Conservation (phyloP, 176 grass and related monocot species). For the Saccharum spontaneum region DNA sequence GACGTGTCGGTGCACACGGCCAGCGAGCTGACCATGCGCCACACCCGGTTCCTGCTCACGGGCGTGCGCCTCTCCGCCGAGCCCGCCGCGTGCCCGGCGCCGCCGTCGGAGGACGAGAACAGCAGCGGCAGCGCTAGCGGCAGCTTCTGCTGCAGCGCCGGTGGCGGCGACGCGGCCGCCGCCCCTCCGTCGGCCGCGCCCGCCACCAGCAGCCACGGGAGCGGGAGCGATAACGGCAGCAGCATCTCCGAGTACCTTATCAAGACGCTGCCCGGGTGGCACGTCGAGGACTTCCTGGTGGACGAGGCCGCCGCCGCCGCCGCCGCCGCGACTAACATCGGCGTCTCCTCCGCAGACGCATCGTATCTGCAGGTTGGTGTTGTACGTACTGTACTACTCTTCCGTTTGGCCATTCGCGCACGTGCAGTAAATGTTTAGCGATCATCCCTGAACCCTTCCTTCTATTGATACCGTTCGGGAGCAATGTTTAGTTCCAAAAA, state of each 20-base stretch:
- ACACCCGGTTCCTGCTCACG: constrained; percentile 77
- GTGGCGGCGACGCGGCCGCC: constrained; percentile 8
- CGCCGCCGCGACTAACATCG: not conserved
- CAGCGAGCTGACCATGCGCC: constrained; percentile 73
- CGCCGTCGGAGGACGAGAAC: constrained; percentile 25
- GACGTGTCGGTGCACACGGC: constrained; percentile 68
- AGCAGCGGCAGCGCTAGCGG: constrained; percentile 34
- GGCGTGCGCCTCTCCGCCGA: constrained; percentile 76
- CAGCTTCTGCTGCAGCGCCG: constrained; percentile 29
- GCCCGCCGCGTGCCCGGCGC: constrained; percentile 45
- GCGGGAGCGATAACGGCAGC: constrained; percentile 29
- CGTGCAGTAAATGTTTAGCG: not conserved
- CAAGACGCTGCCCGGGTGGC: constrained; percentile 91
- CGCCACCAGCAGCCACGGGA: constrained; percentile 22
- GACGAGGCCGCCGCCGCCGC: constrained; percentile 42
- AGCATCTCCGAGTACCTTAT: constrained; percentile 97
- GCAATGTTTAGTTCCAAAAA: not conserved
- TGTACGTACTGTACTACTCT: not conserved
- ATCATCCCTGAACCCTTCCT: not conserved
- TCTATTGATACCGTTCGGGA: not conserved
- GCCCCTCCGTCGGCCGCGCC: not conserved
- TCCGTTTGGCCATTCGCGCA: not conserved
- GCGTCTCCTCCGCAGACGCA: constrained; percentile 32
- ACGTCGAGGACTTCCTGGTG: constrained; percentile 80
- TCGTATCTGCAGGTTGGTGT: constrained; percentile 57